phyloP scores from a whole-genome alignment of 805 yeast genomes.

The Saccharomycopsis vini region DNA sequence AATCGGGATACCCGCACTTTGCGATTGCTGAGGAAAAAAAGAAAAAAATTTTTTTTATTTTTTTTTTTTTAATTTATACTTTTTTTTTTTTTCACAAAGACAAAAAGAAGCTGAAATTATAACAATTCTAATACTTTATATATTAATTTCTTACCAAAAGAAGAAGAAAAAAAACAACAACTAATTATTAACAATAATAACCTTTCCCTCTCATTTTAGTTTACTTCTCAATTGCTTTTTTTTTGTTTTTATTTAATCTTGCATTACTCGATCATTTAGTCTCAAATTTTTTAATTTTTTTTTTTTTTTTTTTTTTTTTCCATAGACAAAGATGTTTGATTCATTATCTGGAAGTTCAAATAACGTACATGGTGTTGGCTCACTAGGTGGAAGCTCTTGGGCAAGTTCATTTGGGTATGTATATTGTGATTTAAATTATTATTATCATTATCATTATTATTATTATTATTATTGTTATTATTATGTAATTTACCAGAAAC shows the following conservation, averaged over 20 bases:
- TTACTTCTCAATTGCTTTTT: background rate
- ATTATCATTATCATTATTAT: too few species aligned
- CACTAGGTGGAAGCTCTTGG: background rate
- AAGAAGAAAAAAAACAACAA: background rate
- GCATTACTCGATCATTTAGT: too few species aligned
- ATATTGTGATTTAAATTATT: background rate
- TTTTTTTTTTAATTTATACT: background rate
- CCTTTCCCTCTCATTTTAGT: background rate
- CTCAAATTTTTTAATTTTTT: background rate
- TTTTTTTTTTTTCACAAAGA: background rate
- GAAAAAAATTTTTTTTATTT: too few species aligned
- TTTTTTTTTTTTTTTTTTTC: background rate
- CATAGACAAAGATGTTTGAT: conserved; percentile 1
- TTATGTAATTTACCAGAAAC: too few species aligned
- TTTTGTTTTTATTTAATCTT: too few species aligned
- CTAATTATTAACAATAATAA: background rate
- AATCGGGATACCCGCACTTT: too few species aligned
- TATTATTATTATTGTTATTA: too few species aligned
- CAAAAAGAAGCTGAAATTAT: too few species aligned
- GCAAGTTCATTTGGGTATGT: background rate
- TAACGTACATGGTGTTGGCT: too few species aligned
- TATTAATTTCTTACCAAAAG: background rate
- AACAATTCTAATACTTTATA: too few species aligned
- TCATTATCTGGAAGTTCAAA: background rate
- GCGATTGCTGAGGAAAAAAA: too few species aligned